These are phyloP conservation scores for Emericellopsis cladophorae DNA, from an alignment of 2,329 filamentous ascomycete species.

Conservation along the genomic window DNA sequence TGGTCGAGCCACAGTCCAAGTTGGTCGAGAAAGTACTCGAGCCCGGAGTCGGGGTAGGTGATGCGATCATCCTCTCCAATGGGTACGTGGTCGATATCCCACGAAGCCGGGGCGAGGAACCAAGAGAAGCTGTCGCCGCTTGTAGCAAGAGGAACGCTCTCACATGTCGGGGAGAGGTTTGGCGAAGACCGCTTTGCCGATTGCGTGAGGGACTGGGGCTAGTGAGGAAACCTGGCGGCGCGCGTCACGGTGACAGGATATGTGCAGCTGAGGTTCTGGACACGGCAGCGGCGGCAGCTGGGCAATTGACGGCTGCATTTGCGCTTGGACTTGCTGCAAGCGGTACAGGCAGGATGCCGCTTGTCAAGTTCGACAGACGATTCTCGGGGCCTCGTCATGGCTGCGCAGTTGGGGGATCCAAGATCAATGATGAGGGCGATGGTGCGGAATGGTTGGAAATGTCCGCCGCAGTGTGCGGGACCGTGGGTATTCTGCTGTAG, in stretches of 20 bases:
- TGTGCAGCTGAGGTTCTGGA: conserved; percentile 5
- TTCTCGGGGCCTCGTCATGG: no score
- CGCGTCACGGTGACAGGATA: neutral
- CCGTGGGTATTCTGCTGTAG: no score
- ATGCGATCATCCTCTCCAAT: neutral
- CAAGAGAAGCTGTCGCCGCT: neutral
- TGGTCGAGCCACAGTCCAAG: conserved; percentile 7
- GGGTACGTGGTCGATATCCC: conserved; percentile 1
- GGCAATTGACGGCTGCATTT: conserved; percentile 9
- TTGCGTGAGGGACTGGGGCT: neutral
- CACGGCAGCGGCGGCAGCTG: conserved; percentile 6
- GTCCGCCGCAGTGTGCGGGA: no score
- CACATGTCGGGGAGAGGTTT: no score
- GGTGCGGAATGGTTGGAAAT: no score
- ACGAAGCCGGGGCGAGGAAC: neutral
- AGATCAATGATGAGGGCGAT: no score
- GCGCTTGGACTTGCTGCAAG: conserved; percentile 4
- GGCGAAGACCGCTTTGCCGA: no score
- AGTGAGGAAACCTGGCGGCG: neutral
- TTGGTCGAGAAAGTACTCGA: conserved; percentile 4
- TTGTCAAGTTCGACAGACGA: no score
- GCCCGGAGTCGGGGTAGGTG: conserved; percentile 1
- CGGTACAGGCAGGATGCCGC: no score
- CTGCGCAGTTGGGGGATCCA: no score
- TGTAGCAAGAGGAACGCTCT: neutral